These are phyloP conservation scores for Fusarium sp. DNA, from an alignment of 2,329 filamentous ascomycete species.

Conservation along the genomic window DNA sequence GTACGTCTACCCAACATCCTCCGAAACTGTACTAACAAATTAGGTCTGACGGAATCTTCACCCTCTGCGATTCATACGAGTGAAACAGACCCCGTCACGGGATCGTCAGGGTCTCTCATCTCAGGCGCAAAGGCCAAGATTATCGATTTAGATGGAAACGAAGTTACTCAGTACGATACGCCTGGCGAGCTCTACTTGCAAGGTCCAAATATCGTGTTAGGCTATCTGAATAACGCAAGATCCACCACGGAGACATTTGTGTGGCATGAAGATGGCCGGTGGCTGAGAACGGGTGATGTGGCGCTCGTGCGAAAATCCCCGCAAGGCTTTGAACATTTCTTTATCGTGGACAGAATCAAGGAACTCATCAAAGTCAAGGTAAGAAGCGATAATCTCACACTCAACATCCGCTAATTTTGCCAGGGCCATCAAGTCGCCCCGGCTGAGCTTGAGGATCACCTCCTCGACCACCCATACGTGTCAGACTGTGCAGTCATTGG, in stretches of 20 bases:
- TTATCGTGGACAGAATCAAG: constrained; percentile 80
- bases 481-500: constrained; percentile 80
- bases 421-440: constrained; percentile 82
- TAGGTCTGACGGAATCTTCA: constrained; percentile 77
- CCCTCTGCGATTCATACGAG: constrained; percentile 71
- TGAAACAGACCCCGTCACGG: constrained; percentile 70
- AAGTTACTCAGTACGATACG: constrained; percentile 74
- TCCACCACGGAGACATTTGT: constrained; percentile 84
- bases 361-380: constrained; percentile 84
- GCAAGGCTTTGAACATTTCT: constrained; percentile 79
- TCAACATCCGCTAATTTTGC: neutral
- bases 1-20: constrained; percentile 50
- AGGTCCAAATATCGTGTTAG: constrained; percentile 79
- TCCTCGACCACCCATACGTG: constrained; percentile 77
- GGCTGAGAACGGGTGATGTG: constrained; percentile 88
- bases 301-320: constrained; percentile 73
- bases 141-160: constrained; percentile 72
- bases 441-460: constrained; percentile 79
- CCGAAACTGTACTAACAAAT: neutral
- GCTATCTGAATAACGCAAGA: constrained; percentile 87
- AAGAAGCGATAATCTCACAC: constrained; percentile 12
- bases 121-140: constrained; percentile 72
- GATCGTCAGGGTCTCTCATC: constrained; percentile 76
- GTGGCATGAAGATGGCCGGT: constrained; percentile 67
- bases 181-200: constrained; percentile 85